Percentiles rank a stretch among this genome's conserved stretches.
Conservation (phyloP, 202 grass and related monocot genomes). For the Carex arenaria region DNA sequence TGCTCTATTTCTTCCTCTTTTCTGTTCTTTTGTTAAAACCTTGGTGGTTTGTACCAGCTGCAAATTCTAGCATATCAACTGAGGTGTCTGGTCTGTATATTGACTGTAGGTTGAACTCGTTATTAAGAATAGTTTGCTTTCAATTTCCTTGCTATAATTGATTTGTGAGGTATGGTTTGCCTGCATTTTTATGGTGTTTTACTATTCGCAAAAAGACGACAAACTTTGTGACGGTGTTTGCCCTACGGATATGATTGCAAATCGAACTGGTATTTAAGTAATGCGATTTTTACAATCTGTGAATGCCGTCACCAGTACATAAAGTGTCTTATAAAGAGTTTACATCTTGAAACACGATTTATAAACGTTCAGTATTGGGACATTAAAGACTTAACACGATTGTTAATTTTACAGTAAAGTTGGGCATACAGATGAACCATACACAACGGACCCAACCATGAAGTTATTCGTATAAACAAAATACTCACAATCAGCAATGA, state of each 20-base stretch:
- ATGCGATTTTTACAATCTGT: too few species aligned
- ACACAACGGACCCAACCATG: background rate
- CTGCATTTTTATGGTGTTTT: background rate
- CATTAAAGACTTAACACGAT: too few species aligned
- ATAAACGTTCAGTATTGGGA: background rate
- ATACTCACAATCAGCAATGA: background rate
- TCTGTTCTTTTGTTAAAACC: background rate
- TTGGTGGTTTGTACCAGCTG: background rate
- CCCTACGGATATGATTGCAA: background rate
- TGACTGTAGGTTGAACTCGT: background rate
- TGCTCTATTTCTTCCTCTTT: background rate
- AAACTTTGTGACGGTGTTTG: background rate
- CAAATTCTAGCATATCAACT: background rate
- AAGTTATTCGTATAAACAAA: slow-evolving; percentile 18
- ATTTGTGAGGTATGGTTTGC: background rate
- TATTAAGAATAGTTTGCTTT: background rate
- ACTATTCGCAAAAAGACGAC: background rate
- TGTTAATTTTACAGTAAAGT: background rate
- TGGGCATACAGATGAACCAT: background rate
- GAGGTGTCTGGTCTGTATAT: slow-evolving; percentile 3
- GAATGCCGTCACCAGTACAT: too few species aligned
- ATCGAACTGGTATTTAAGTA: background rate
- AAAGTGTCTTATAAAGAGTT: too few species aligned
- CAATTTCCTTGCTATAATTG: background rate
- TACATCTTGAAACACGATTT: background rate